phyloP scores from a whole-genome alignment of 2,329 filamentous ascomycete species.

The Alternaria sp. region DNA sequence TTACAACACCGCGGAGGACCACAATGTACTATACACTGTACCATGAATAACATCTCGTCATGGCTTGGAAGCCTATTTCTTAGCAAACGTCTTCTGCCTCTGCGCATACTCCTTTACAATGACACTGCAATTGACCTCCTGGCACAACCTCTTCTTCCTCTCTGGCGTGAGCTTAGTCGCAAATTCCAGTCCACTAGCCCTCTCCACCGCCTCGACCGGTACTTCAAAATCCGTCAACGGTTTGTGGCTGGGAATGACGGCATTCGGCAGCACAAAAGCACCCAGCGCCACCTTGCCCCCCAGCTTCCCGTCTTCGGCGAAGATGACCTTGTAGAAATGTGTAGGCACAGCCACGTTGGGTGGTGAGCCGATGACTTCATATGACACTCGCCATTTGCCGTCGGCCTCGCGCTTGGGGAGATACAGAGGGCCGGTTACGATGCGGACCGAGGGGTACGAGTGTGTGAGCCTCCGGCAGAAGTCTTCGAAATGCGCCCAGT shows the following conservation, averaged over 20 bases:
- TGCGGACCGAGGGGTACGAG: conserved; percentile 83
- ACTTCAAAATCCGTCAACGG: conserved; percentile 92
- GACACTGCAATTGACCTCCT: conserved; percentile 83
- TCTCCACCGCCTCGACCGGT: conserved; percentile 88
- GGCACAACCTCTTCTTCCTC: conserved; percentile 79
- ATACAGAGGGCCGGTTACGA: conserved; percentile 94
- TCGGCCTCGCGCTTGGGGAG: conserved; percentile 85
- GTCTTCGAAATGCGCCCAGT: conserved; percentile 99
- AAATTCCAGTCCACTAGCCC: conserved; percentile 91
- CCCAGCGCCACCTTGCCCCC: conserved; percentile 78
- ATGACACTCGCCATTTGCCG: conserved; percentile 93
- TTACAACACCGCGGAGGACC: neutral
- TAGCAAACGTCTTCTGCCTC: conserved; percentile 57
- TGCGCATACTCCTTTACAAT: conserved; percentile 80
- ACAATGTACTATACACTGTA: conserved; percentile 35
- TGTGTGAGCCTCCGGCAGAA: conserved; percentile 86
- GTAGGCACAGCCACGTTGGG: conserved; percentile 96
- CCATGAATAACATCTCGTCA: conserved; percentile 11
- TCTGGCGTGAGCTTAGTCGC: conserved; percentile 75
- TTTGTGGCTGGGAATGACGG: conserved; percentile 84
- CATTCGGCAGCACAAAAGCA: conserved; percentile 95
- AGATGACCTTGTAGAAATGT: conserved; percentile 99
- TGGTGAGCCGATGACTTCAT: conserved; percentile 93
- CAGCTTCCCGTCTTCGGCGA: conserved; percentile 78
- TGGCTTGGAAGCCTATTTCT: conserved; percentile 24